Base-by-base conservation (phyloP, 495 filamentous ascomycete species). In the Elasticomyces elasticus region DNA sequence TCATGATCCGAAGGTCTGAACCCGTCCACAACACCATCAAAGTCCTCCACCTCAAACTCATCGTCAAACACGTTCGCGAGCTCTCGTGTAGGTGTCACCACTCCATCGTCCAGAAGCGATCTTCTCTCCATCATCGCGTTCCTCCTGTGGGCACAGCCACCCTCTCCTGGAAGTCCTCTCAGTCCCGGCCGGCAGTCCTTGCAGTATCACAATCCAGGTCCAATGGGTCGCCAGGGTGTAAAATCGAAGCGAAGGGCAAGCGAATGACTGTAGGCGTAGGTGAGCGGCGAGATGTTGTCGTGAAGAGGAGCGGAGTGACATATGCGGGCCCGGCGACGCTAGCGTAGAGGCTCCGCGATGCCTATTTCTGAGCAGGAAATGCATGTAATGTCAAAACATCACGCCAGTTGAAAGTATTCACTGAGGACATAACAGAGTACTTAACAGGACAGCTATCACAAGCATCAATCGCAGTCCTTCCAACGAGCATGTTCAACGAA, bases 31-130 rank as follows among this genome's bases (percentile, higher is more conserved):
- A 68, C 52, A 12, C 23, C 55, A 25, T 68, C 64, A 48, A 46
- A 52, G 26, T 59, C 51, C 40, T 69, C 67, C 43, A 65, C 54
- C 54, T 66, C 69, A 54, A 57, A 67, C 42, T 67, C 66, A 52
- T 71, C 69, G 57, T 65, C 68, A 58, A 71, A 70, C 31, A 71
- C 62, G 51, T 71, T 66, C 33, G 58, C 60, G 31, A 60, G 66
- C 33, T 65, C 62, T 2, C 41, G 30, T 40, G 51, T 46, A 2
- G 60, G 49, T n/a, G 55, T 52, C 47, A 37, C 27, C 12, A n/a
- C n/a, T n/a, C 51, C 40, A 51, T 25, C 56, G 45, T 62, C 60
- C 23, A 54, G 38, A 28, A 58, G 40, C 10, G 52, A 55, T 20
- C 55, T 47, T 24, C 51, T 15, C 26, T 58, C 55, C 59, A 58